Conservation (phyloP, 371 early-diverging fungal species). For the Saksenaea vasiformis region DNA sequence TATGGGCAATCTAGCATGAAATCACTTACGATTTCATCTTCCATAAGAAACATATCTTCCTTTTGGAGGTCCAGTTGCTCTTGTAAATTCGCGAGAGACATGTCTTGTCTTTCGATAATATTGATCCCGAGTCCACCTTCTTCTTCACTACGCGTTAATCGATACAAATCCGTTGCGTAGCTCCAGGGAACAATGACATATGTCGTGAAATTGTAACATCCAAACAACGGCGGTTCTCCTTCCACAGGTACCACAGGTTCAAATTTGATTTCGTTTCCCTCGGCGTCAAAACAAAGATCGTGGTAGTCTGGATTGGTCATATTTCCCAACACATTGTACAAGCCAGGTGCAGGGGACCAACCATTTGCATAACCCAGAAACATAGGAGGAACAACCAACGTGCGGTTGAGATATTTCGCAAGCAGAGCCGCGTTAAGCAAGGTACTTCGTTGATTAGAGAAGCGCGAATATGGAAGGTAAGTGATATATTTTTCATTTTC, state of each 20-base stretch:
- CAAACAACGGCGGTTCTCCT: conserved; percentile 17
- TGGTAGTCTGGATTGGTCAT: conserved; percentile 27
- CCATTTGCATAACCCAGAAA: conserved; percentile 49
- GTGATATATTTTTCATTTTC: conserved; percentile 34
- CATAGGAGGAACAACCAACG: conserved; percentile 34
- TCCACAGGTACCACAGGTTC: conserved; percentile 15
- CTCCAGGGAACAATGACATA: conserved; percentile 30
- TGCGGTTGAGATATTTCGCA: conserved; percentile 32
- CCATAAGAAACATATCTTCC: conserved; percentile 29
- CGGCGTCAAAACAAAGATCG: conserved; percentile 20
- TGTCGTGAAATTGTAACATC: conserved; percentile 29
- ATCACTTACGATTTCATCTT: conserved; percentile 27
- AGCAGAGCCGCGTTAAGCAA: conserved; percentile 51
- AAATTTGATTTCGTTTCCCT: conserved; percentile 5
- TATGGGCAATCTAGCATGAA: neutral
- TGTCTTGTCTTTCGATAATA: conserved; percentile 26
- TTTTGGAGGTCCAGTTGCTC: conserved; percentile 13
- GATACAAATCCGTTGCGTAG: conserved; percentile 26
- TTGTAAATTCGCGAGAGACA: conserved; percentile 20
- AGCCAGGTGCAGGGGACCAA: conserved; percentile 34
- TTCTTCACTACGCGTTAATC: conserved; percentile 15
- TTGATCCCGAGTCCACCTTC: conserved; percentile 28
- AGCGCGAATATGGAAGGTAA: conserved; percentile 52
- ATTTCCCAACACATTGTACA: conserved; percentile 22
- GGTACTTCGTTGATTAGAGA: conserved; percentile 52